Base-by-base conservation (phyloP, 345 rosid species). In the Geranium rotundifolium region DNA sequence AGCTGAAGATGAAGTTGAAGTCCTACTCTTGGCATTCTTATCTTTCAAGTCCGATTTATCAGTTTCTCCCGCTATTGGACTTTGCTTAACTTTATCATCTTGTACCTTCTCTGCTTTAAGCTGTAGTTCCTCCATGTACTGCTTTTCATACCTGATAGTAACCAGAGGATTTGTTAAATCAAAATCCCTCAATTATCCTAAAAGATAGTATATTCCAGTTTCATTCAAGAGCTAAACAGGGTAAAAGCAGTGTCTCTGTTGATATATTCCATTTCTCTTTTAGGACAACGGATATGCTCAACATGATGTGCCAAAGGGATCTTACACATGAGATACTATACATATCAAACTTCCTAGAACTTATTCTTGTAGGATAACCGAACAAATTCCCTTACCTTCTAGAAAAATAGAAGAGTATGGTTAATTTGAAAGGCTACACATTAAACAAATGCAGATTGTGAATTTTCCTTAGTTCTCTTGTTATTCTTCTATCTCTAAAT, bases 41-140 rank as follows among this genome's bases (percentile, higher is more conserved):
- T 83, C 83, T 13, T 60, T 46, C 52, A 57, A 41, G 30, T 77
- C 83, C 34, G 81, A 60, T 57, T 59, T 66, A 60, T 62, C 64
- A 54, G 58, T 62, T 19, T 75, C 84, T 64, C 72, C 79, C 69
- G 63, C 67, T n/a, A 55, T 58, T 20, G 80, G 56, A 66, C 61
- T 75, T 81, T 79, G 76, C 69, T 80, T 85, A 15, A 20, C 70
- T 63, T 76, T 74, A 58, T 80, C 83, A 59, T 72, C 85, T 70
- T 77, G 73, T 17, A 67, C 68, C 54, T 68, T 73, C 74, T 78
- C 90, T 41, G 84, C 87, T 82, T 83, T 85, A 73, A 65, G 80
- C 81, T 74, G 81, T 18, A 76, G 69, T 61, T 89, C 91, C 75
- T 91, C 98, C 78, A 72, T 74, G 71, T 85, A 91, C 73, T 76